Evolutionary conservation across 2,329 filamentous ascomycete species (phyloP).

Genomic region (Clarireedia homoeocarpa): DNA sequence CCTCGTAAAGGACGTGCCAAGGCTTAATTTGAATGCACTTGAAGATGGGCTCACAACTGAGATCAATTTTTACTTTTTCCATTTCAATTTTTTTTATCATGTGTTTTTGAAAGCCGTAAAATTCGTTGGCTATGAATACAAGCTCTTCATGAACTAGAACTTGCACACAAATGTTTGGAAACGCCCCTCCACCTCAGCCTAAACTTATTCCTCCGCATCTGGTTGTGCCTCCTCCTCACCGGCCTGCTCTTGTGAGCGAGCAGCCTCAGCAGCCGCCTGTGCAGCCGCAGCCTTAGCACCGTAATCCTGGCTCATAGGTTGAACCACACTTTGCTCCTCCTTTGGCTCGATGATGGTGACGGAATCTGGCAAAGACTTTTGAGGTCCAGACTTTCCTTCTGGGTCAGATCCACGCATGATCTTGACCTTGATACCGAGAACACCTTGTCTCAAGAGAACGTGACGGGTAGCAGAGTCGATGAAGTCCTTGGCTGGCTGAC

Average conservation of each 20-base stretch:
- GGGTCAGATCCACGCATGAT: conserved; percentile 99
- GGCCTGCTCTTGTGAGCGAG: conserved; percentile 44
- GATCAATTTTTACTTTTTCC: conserved; percentile 3
- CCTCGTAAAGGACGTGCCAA: not conserved
- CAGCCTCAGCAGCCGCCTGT: conserved; percentile 58
- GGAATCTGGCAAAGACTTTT: conserved; percentile 95
- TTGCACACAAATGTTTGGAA: conserved; percentile 27
- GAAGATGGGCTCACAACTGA: not conserved
- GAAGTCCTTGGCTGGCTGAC: conserved; percentile 99
- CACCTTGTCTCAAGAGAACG: conserved; percentile 99
- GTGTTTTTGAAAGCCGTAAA: conserved; percentile 19
- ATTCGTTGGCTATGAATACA: conserved; percentile 25
- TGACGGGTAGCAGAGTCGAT: conserved; percentile 98
- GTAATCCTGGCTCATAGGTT: conserved; percentile 97
- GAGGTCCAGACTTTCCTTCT: conserved; percentile 96
- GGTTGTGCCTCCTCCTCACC: conserved; percentile 35
- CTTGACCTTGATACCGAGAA: conserved; percentile 99
- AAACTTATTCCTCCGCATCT: conserved; percentile 33
- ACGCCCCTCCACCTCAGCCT: conserved; percentile 24
- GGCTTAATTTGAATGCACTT: conserved; percentile 3
- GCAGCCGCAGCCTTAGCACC: conserved; percentile 78
- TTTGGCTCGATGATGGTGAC: conserved; percentile 99
- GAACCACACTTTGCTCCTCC: conserved; percentile 93
- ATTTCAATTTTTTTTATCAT: conserved; percentile 7
- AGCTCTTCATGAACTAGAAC: conserved; percentile 20